Evolutionary conservation across 208 protist genomes (phyloP), one percentile per base, ranked within the genome.

Genomic region (Endotrypanum monterogeii): DNA sequence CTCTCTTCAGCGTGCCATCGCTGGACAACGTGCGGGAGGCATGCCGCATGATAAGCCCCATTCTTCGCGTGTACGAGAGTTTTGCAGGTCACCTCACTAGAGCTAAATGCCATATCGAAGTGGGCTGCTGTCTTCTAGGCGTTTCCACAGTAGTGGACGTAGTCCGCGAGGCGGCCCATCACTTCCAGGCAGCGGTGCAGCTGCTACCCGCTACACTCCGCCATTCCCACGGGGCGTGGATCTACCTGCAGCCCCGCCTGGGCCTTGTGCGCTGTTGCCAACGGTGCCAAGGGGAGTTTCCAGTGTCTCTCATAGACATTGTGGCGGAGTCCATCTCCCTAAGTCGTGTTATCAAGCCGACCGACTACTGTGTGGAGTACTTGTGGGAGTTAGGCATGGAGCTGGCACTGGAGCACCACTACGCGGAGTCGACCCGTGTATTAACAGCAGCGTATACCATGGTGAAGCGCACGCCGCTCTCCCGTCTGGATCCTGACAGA

Each of bases 321-420:
- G 76, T 83, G 12, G 62, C 51, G n/a, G 84, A 89, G 55, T 84
- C 89, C n/a, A 62, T 86, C 23, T 79, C 83, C 71, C 74, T 94
- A 30, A 78, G 86, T 14, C 78, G 78, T 8, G 60, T 83, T 14
- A 73, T 89, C 4, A 61, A 79, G 9, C 86, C 89, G 35, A 61
- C 74, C 3, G 89, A 89, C 72, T 88, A 83, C 80, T 88, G 88
- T 74, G 86, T 85, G 32, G 84, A 89, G 76, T 94, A 90, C 75
- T 69, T 94, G 37, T 94, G 89, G 86, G 86, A 89, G 74, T 80
- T 94, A 41, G 89, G 89, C 6, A 91, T 87, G 85, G 89, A 94
- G 81, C 77, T 94, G n/a, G 79, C 80, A 20, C 77, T 76, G 14
- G 78, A 84, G 62, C 63, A 44, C 5, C 66, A 84, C 73, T 85